Conservation (phyloP, 495 filamentous ascomycete species). For the Pseudomonodictys pantanalensis region DNA sequence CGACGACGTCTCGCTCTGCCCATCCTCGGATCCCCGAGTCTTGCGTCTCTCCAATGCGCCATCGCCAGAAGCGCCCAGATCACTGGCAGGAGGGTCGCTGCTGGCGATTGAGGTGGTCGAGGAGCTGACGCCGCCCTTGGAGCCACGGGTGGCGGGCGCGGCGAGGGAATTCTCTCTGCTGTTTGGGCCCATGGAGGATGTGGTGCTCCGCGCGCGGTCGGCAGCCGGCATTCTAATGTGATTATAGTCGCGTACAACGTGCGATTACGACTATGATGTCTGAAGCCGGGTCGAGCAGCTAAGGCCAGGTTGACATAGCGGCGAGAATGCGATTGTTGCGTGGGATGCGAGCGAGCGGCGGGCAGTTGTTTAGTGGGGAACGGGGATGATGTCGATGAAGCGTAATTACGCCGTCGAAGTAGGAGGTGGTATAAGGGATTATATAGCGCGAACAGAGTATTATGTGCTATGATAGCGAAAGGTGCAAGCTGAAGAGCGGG, state of each 20-base stretch:
- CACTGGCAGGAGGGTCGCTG: slow-evolving; percentile 25
- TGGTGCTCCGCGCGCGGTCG: slow-evolving; percentile 7
- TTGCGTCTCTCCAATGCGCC: slow-evolving; percentile 37
- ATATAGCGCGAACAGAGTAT: too few species aligned
- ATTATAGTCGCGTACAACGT: too few species aligned
- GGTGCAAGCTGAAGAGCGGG: too few species aligned
- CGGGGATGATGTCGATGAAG: background rate
- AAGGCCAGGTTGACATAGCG: background rate
- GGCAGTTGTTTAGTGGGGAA: too few species aligned
- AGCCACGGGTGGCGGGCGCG: slow-evolving; percentile 1
- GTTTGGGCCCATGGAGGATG: background rate
- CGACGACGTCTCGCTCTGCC: slow-evolving; percentile 37
- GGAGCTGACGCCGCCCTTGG: slow-evolving; percentile 29
- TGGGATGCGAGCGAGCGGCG: background rate
- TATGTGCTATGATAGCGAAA: too few species aligned
- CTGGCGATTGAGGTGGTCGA: slow-evolving; percentile 35
- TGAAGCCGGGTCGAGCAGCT: too few species aligned
- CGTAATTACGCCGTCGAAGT: background rate
- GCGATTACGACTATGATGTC: background rate
- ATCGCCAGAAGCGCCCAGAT: slow-evolving; percentile 36
- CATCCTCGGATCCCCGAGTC: slow-evolving; percentile 28
- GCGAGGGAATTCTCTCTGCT: slow-evolving; percentile 12
- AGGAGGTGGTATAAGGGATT: too few species aligned
- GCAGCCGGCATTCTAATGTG: slow-evolving; percentile 7
- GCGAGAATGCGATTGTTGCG: background rate